Percentiles rank a stretch among this genome's conserved stretches.
phyloP scores from a whole-genome alignment of 441 rosid species.

The Populus trichocarpa region DNA sequence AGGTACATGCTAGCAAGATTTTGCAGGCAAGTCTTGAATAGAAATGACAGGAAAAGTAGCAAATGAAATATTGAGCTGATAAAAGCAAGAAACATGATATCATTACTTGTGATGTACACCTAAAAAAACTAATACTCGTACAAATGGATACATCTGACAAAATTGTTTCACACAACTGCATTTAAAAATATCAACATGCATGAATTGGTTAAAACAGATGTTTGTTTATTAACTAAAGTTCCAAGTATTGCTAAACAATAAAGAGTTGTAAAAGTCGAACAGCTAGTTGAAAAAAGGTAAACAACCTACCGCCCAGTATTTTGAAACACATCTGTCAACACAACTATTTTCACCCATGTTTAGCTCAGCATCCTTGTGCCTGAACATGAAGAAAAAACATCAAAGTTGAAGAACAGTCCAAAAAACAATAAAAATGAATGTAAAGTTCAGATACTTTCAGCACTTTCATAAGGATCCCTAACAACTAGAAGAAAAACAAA shows the following conservation, averaged over 20 bases:
- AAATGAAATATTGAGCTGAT: not conserved
- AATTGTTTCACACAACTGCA: not conserved
- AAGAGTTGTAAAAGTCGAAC: not conserved
- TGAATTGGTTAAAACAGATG: not conserved
- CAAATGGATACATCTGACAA: not conserved
- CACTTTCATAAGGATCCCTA: not conserved
- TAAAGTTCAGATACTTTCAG: not conserved
- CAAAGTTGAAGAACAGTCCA: not conserved
- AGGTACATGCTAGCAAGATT: not conserved
- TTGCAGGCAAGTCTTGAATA: not conserved
- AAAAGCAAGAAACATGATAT: not conserved
- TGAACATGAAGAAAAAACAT: constrained; percentile 19
- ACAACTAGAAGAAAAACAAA: not conserved
- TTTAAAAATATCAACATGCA: not conserved
- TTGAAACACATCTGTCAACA: constrained; percentile 96
- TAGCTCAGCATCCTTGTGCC: constrained; percentile 91
- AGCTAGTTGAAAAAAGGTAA: not conserved
- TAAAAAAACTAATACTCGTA: not conserved
- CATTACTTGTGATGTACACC: not conserved
- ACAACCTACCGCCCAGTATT: constrained; percentile 82
- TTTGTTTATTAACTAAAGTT: not conserved
- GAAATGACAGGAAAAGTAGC: not conserved
- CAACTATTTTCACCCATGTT: constrained; percentile 99
- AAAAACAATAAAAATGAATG: not conserved
- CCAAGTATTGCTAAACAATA: not conserved